Percentiles rank a stretch among this genome's conserved stretches.
These are phyloP conservation scores for Isoetes taiwanensis DNA, from an alignment of 75 land plant genomes.

Conservation along the genomic window DNA sequence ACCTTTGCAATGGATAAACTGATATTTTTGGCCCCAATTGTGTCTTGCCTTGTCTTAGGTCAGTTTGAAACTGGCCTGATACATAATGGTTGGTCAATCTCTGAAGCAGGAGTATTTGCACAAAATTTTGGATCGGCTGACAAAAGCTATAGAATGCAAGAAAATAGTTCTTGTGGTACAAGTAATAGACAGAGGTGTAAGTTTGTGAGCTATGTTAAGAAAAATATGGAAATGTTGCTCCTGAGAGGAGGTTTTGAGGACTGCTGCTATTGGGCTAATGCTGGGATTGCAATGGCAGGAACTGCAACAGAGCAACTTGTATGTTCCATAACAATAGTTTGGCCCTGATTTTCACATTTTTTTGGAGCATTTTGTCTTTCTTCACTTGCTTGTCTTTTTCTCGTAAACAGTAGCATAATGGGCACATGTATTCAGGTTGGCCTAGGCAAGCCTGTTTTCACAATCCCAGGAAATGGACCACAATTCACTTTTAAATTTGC, in stretches of 20 bases:
- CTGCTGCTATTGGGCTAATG: conserved; percentile 19
- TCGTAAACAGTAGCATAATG: too few relatives aligned
- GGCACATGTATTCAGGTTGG: conserved; percentile 13
- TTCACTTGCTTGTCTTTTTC: background rate
- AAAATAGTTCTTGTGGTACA: background rate
- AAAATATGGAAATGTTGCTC: conserved; percentile 7
- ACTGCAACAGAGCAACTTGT: conserved; percentile 31
- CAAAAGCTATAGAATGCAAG: background rate
- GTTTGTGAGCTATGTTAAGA: conserved; percentile 15
- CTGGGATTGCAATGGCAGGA: conserved; percentile 29
- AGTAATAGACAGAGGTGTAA: conserved; percentile 9
- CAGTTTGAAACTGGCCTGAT: conserved; percentile 9
- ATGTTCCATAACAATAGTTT: conserved; percentile 10
- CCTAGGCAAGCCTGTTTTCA: conserved; percentile 26
- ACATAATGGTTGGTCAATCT: conserved; percentile 11
- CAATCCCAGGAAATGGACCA: conserved; percentile 19
- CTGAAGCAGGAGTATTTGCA: too few relatives aligned
- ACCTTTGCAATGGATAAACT: conserved; percentile 9
- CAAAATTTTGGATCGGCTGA: background rate
- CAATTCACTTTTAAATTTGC: conserved; percentile 22
- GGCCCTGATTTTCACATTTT: background rate
- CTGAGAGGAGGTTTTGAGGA: conserved; percentile 16
- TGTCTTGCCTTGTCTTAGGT: conserved; percentile 13
- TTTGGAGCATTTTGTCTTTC: background rate
- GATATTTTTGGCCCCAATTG: conserved; percentile 20